Evolutionary conservation across 768 basidiomycete species (phyloP).

Genomic region (Leccinum fibrillosum): DNA sequence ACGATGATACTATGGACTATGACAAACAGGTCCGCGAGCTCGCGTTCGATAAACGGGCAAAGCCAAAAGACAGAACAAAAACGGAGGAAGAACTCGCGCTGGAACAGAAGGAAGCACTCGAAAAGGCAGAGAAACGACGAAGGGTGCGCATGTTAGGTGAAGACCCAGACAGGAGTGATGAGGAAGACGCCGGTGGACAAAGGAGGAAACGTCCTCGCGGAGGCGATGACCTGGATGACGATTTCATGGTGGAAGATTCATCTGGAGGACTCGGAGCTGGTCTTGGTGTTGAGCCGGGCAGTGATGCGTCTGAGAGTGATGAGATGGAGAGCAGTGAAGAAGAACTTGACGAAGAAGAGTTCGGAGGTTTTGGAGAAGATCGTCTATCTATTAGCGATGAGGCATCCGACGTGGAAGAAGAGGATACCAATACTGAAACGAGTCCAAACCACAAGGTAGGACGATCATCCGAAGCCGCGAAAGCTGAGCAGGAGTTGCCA

Average conservation of each 20-base stretch:
- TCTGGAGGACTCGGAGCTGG: conserved; percentile 32
- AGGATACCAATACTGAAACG: conserved; percentile 44
- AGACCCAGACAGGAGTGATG: conserved; percentile 64
- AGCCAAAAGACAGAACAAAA: conserved; percentile 93
- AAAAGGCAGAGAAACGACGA: conserved; percentile 79
- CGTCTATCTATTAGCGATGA: conserved; percentile 37
- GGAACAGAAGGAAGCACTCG: conserved; percentile 82
- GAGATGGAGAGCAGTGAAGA: conserved; percentile 33
- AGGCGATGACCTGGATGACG: conserved; percentile 91
- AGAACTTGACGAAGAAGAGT: conserved; percentile 7
- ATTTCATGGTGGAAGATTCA: conserved; percentile 52
- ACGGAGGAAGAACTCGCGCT: conserved; percentile 92
- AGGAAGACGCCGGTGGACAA: conserved; percentile 41
- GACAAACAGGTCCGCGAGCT: conserved; percentile 91
- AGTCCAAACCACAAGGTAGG: conserved; percentile 31
- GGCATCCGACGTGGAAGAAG: conserved; percentile 33
- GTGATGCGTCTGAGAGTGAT: conserved; percentile 35
- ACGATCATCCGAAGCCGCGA: conserved; percentile 30
- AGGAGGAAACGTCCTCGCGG: conserved; percentile 56
- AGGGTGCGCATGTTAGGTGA: conserved; percentile 83
- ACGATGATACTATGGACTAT: conserved; percentile 58
- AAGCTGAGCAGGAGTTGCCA: conserved; percentile 64
- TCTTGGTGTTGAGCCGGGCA: conserved; percentile 38
- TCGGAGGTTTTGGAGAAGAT: conserved; percentile 33
- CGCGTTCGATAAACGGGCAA: conserved; percentile 89